Conservation (phyloP, 2,329 filamentous ascomycete species). For the Pseudopyricularia cyperi region DNA sequence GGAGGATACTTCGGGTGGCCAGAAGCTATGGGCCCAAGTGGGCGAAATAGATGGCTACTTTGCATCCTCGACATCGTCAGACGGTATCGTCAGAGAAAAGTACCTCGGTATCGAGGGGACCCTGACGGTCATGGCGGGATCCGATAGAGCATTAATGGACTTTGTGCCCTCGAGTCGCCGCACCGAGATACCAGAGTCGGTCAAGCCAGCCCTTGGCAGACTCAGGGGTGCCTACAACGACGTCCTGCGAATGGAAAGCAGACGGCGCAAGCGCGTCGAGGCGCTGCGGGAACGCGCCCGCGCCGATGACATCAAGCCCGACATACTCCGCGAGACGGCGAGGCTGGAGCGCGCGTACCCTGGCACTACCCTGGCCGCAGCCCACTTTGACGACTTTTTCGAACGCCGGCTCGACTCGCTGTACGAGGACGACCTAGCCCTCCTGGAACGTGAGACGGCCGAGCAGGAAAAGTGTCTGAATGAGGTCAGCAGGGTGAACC, state of each 20-base stretch:
- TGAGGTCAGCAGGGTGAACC: constrained; percentile 63
- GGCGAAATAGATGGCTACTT: constrained; percentile 81
- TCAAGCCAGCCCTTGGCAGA: constrained; percentile 67
- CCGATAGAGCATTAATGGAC: constrained; percentile 70
- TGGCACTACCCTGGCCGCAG: constrained; percentile 70
- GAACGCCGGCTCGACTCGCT: constrained; percentile 60
- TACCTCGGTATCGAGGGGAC: constrained; percentile 62
- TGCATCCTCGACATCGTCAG: constrained; percentile 44
- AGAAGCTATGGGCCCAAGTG: constrained; percentile 61
- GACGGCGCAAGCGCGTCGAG: constrained; percentile 68
- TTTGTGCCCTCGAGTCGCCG: constrained; percentile 79
- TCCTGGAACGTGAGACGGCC: constrained; percentile 54
- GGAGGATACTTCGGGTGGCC: constrained; percentile 44
- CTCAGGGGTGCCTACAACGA: constrained; percentile 77
- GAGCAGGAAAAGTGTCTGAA: constrained; percentile 64
- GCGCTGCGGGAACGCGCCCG: constrained; percentile 65
- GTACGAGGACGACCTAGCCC: constrained; percentile 68
- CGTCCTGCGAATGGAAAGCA: constrained; percentile 67
- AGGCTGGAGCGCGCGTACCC: constrained; percentile 78
- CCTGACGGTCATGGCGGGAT: constrained; percentile 63
- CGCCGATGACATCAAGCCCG: constrained; percentile 76
- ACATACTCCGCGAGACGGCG: constrained; percentile 71
- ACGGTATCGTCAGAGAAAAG: constrained; percentile 59
- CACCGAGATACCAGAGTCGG: constrained; percentile 63
- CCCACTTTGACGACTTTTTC: constrained; percentile 87